Evolutionary conservation across 306 rosid genomes (phyloP).

Genomic region (Prunus campanulata): DNA sequence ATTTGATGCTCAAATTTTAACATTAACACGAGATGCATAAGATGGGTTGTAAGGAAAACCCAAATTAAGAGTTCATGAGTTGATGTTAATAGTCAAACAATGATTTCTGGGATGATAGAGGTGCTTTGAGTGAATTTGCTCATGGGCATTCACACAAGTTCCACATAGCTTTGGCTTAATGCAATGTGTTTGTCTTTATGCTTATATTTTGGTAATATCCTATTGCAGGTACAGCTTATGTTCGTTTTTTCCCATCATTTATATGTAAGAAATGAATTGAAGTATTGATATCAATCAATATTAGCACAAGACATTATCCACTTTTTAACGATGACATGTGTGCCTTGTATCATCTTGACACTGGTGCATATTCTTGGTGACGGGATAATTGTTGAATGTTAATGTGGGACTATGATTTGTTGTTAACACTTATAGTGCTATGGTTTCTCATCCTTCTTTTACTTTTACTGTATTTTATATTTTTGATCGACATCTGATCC

Average conservation of each 20-base stretch:
- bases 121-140: neutral
- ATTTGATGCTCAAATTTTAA: neutral
- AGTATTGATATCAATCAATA: neutral
- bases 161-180: neutral
- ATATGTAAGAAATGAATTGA: too few species aligned
- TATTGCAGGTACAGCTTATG: neutral
- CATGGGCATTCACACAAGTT: neutral
- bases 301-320: too few species aligned
- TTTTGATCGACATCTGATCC: constrained; percentile 30
- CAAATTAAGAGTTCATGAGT: too few species aligned
- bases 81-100: neutral
- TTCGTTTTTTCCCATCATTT: neutral
- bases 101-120: neutral
- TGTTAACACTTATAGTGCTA: neutral
- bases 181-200: neutral
- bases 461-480: neutral
- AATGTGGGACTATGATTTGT: neutral
- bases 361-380: neutral
- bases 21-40: neutral
- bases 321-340: too few species aligned
- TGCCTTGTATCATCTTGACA: neutral
- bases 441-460: constrained; percentile 13
- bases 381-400: neutral
- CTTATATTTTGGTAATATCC: neutral
- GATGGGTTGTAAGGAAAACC: neutral